These are phyloP conservation scores for Reutealis trisperma DNA, from an alignment of 345 rosid species.

Conservation along the genomic window DNA sequence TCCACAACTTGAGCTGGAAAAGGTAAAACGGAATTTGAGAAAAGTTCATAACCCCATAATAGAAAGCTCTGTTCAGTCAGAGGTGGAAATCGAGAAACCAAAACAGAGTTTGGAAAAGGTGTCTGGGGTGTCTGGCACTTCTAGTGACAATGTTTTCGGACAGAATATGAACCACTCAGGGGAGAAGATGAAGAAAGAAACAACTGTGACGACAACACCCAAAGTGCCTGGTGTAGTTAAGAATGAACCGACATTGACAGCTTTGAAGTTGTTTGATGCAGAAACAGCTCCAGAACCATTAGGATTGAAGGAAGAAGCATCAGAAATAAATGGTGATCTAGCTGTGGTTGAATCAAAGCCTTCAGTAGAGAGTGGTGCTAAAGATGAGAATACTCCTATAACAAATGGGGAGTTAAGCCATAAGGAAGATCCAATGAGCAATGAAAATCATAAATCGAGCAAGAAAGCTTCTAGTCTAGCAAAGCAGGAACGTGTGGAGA, in stretches of 20 bases:
- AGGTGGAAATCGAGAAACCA: conserved; percentile 55
- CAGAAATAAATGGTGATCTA: conserved; percentile 36
- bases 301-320: conserved; percentile 40
- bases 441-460: conserved; percentile 53
- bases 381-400: conserved; percentile 44
- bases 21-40: conserved; percentile 87
- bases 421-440: conserved; percentile 48
- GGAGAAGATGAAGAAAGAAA: conserved; percentile 38
- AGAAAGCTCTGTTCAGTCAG: conserved; percentile 60
- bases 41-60: conserved; percentile 73
- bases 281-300: conserved; percentile 39
- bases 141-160: conserved; percentile 37
- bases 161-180: conserved; percentile 30
- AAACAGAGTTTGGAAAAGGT: conserved; percentile 50
- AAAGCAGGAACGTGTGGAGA: conserved; percentile 67
- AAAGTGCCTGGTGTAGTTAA: conserved; percentile 26
- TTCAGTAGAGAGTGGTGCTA: conserved; percentile 32
- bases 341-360: conserved; percentile 39
- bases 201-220: conserved; percentile 4
- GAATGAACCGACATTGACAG: conserved; percentile 28
- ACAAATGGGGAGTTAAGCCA: conserved; percentile 43
- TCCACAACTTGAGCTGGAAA: conserved; percentile 85
- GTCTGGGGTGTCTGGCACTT: conserved; percentile 32
- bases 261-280: conserved; percentile 29
- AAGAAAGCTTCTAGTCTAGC: conserved; percentile 45